Evolutionary conservation across 305 asterid genomes (phyloP), one percentile per base, ranked within the genome.

Genomic region (Euphrasia arctica): DNA sequence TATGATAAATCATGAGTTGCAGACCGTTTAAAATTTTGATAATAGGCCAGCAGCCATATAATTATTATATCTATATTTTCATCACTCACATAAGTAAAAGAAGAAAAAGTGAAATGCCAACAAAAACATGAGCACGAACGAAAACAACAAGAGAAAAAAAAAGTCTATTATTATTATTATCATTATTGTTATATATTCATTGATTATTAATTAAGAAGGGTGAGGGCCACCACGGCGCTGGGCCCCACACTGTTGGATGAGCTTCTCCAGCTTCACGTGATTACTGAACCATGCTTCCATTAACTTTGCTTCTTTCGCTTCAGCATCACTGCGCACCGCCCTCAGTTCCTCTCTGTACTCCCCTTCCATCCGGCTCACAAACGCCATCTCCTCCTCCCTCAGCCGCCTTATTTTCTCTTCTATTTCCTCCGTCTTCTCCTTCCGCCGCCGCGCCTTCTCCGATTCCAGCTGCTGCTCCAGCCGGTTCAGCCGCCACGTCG

Each of bases 381-480:
- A 58, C 18, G 72, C 81, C 74, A 75, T 79, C 56, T 91, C 89
- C 76, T 91, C 96, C 59, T 91, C 96, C 76, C 74, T 77, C 0
- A 91, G 80, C 0, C 84, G 94, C 31, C 75, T 83, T 60, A 88
- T 79, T 71, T 85, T 91, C 2, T 89, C 85, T 50, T 91, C 98
- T 2, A 79, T 82, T 12, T 86, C 98, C 41, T 85, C 92, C 79
- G 77, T 78, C 51, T 83, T 88, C 87, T 86, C 95, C 77, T 84
- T 79, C 71, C 76, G 85, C 60, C 84, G 69, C 49, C 78, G 55
- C 0, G 95, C 90, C 70, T 91, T 91, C 79, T 91, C 98, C 0
- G 96, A 85, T 59, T 91, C 98, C 68, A 86, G 64, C 59, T 86
- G 96, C 69, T 86, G 52, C 34, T 91, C 96, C 0, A 86, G 87